A percentile compares a stretch with the other conserved stretches of the same genome.
These are phyloP conservation scores for Agarophyton chilense DNA, from an alignment of 23 red algal genomes.

Conservation along the genomic window DNA sequence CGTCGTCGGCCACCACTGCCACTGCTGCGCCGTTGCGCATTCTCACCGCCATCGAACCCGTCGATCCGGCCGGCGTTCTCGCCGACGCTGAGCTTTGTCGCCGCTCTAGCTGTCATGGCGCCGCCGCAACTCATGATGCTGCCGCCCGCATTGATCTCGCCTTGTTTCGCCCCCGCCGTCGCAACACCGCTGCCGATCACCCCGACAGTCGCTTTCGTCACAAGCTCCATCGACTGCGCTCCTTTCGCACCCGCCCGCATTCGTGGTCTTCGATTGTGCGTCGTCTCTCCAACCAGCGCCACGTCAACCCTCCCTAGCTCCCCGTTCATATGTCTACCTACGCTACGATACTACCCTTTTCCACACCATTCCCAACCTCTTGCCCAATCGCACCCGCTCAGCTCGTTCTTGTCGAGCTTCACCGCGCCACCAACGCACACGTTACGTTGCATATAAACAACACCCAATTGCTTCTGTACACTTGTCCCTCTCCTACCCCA, in stretches of 20 bases:
- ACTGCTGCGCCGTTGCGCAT: conserved; percentile 31
- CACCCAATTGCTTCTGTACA: too few species aligned
- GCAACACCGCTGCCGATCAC: not conserved
- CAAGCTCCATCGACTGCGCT: not conserved
- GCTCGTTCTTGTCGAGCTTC: too few species aligned
- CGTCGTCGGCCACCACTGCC: conserved; percentile 14
- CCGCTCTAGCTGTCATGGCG: not conserved
- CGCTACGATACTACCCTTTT: too few species aligned
- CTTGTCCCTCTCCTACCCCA: too few species aligned
- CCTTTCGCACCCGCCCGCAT: not conserved
- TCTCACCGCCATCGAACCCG: conserved; percentile 57
- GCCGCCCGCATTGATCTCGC: not conserved
- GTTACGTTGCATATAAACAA: too few species aligned
- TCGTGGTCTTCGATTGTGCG: conserved; percentile 4
- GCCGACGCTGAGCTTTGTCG: not conserved
- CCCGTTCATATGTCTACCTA: too few species aligned
- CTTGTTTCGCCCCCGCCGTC: not conserved
- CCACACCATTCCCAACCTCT: too few species aligned
- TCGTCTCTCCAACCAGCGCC: not conserved
- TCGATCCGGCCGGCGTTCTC: conserved; percentile 27
- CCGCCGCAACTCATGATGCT: not conserved
- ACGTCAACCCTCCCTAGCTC: too few species aligned
- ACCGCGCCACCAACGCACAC: too few species aligned
- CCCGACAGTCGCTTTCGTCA: not conserved
- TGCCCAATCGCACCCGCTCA: too few species aligned